Evolutionary conservation across 768 basidiomycete genomes (phyloP).

Genomic region (Tephrocybe sp.): DNA sequence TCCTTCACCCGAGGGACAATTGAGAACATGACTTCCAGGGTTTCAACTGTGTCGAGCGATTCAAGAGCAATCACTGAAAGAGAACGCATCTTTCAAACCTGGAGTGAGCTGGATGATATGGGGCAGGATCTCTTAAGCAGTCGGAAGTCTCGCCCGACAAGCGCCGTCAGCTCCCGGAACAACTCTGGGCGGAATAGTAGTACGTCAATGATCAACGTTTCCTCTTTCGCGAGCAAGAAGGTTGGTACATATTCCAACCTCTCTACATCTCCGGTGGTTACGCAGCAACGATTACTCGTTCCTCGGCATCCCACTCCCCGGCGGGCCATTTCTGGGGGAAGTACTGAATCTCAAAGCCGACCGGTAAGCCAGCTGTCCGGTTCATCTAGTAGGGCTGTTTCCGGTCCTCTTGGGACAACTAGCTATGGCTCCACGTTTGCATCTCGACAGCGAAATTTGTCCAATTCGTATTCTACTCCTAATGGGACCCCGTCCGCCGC

Average conservation of each 20-base stretch:
- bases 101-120: conserved; percentile 82
- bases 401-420: conserved; percentile 56
- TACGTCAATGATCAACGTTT: conserved; percentile 34
- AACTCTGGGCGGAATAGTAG: conserved; percentile 60
- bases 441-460: conserved; percentile 78
- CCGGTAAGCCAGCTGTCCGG: conserved; percentile 59
- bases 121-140: conserved; percentile 61
- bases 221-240: conserved; percentile 25
- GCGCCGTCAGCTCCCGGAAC: conserved; percentile 58
- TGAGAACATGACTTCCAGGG: conserved; percentile 41
- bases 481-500: conserved; percentile 31
- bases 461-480: conserved; percentile 34
- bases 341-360: conserved; percentile 42
- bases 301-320: conserved; percentile 46
- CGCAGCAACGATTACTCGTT: conserved; percentile 42
- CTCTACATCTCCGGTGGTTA: conserved; percentile 34
- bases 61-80: conserved; percentile 57
- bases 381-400: conserved; percentile 61
- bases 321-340: conserved; percentile 47
- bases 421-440: conserved; percentile 69
- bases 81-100: conserved; percentile 72
- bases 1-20: conserved; percentile 58
- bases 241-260: conserved; percentile 36
- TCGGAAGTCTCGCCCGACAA: conserved; percentile 62
- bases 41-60: conserved; percentile 51